Evolutionary conservation across 1,139 yeast genomes (phyloP), one percentile per base, ranked within the genome.

Genomic region (Suhomyces taliae): DNA sequence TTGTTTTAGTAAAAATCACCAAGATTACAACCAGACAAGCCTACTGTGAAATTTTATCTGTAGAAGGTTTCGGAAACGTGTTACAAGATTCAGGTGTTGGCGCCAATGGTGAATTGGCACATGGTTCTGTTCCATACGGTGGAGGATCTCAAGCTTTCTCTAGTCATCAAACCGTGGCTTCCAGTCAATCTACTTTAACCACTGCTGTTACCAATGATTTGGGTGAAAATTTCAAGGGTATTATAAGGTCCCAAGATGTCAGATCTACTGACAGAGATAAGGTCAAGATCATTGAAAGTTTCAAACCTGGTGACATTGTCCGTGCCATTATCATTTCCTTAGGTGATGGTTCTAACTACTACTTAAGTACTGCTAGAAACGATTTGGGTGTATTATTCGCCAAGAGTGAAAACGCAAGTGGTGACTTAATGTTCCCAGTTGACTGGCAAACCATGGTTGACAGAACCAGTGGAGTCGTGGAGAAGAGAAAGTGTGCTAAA

Each of bases 391-490:
- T 93, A 3, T 84, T 95, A 1, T 88, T 91, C 65, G 98, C 99
- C 8, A 83, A 77, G 56, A 75, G 82, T 41, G 77, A 75, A 49
- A 79, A 78, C 44, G 87, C 90, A 9, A 81, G 85, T 8, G 97
- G 97, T 1, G 83, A 81, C 42, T 70, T 85, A 51, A 84, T 95
- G 93, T 87, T 84, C 58, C 96, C 99, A 3, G 67, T 90, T 35
- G 98, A 93, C 67, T 95, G 99, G 98, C 91, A 90, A 66, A 87
- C 90, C 9, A 93, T 95, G 98, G 78, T 87, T 41, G 83, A 89
- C 53, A 83, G 85, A 5, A 72, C 69, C 37, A 82, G 90, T 4
- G 97, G 97, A 1, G 79, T 77, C 19, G 67, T 82, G 27, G 98
- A 91, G 61, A 74, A 75, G 58, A 78, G 99, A 50, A 95, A 95